These are phyloP conservation scores for Mycena galopus DNA, from an alignment of 768 basidiomycete species.

Conservation along the genomic window DNA sequence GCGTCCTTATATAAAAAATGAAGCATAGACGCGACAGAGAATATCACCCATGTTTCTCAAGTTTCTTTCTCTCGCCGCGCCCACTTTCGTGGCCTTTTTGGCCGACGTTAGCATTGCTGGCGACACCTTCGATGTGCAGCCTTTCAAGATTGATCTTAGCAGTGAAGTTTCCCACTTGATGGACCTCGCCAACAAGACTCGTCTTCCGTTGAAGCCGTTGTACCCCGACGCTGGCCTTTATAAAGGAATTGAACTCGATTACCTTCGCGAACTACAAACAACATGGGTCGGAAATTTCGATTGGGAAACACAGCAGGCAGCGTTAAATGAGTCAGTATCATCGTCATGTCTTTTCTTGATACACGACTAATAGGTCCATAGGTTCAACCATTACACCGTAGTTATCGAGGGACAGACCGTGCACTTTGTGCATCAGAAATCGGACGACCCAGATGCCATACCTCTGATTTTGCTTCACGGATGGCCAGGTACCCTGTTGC, in stretches of 20 bases:
- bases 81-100: background rate
- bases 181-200: background rate
- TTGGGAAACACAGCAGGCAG: background rate
- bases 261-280: background rate
- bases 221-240: background rate
- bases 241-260: background rate
- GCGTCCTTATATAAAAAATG: too few species aligned
- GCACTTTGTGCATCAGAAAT: background rate
- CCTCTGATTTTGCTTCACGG: background rate
- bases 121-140: background rate
- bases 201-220: background rate
- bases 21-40: too few species aligned
- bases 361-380: background rate
- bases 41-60: background rate
- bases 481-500: background rate
- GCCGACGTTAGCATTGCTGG: background rate
- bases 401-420: background rate
- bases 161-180: background rate
- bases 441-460: background rate
- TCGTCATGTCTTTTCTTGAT: background rate
- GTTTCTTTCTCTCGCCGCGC: background rate
- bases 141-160: background rate
- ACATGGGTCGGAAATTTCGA: background rate
- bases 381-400: background rate
- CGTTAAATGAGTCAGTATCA: slow-evolving; percentile 3